Evolutionary conservation across 768 basidiomycete species (phyloP).

Genomic region (Hypholoma fasciculare): DNA sequence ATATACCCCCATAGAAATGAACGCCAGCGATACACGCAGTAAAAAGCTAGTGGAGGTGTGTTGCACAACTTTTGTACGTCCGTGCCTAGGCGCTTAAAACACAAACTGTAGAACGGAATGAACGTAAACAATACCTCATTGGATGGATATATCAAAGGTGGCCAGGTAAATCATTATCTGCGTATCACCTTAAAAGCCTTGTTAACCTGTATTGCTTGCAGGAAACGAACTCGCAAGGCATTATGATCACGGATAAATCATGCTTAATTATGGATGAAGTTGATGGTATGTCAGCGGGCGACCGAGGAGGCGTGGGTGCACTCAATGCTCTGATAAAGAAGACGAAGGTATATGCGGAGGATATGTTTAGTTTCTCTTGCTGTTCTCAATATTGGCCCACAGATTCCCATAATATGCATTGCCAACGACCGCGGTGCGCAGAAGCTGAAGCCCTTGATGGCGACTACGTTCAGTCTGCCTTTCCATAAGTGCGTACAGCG

Average conservation of each 20-base stretch:
- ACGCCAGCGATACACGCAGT: slow-evolving; percentile 93
- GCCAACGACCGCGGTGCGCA: slow-evolving; percentile 88
- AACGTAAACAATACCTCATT: slow-evolving; percentile 89
- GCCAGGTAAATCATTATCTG: slow-evolving; percentile 36
- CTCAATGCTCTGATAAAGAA: slow-evolving; percentile 91
- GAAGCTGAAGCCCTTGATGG: slow-evolving; percentile 85
- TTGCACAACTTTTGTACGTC: neutral
- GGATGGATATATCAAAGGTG: slow-evolving; percentile 78
- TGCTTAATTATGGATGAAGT: slow-evolving; percentile 99
- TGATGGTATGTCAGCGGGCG: slow-evolving; percentile 98
- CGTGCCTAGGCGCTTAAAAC: neutral
- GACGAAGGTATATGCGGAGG: slow-evolving; percentile 60
- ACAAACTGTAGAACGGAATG: slow-evolving; percentile 65
- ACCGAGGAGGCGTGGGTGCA: slow-evolving; percentile 95
- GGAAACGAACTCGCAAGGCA: slow-evolving; percentile 66
- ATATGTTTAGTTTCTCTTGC: neutral
- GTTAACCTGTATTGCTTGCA: neutral
- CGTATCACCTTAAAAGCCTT: neutral
- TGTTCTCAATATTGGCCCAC: neutral
- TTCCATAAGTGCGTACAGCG: slow-evolving; percentile 67
- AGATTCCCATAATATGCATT: slow-evolving; percentile 98
- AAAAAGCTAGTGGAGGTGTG: slow-evolving; percentile 94
- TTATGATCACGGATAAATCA: slow-evolving; percentile 74
- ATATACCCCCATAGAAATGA: slow-evolving; percentile 91
- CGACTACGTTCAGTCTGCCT: slow-evolving; percentile 69